phyloP scores from a whole-genome alignment of 495 filamentous ascomycete species.

The Podospora didyma region DNA sequence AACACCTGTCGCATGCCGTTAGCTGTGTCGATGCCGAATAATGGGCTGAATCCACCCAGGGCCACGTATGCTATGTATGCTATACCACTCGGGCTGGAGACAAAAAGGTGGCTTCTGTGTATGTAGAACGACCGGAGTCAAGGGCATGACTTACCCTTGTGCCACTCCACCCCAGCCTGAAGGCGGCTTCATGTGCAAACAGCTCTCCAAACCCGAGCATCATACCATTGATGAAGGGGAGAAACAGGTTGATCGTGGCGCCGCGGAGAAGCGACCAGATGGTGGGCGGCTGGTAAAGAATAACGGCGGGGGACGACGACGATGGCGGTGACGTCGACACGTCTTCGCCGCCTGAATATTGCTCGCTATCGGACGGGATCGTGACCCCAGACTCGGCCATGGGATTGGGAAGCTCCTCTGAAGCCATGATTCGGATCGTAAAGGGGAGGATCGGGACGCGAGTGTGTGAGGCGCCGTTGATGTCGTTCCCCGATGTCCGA shows the following conservation, averaged over 20 bases:
- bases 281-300: constrained; percentile 86
- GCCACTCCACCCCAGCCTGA: constrained; percentile 83
- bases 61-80: too few species aligned
- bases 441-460: background rate
- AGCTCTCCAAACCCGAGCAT: constrained; percentile 98
- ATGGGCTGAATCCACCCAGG: too few species aligned
- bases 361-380: constrained; percentile 86
- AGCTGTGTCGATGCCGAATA: background rate
- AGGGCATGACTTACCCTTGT: constrained; percentile 67
- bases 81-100: too few species aligned
- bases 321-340: constrained; percentile 58
- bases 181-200: constrained; percentile 92
- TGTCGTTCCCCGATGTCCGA: background rate
- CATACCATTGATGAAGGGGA: constrained; percentile 96
- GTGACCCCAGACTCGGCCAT: constrained; percentile 78
- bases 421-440: constrained; percentile 30
- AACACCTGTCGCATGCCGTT: constrained; percentile 38
- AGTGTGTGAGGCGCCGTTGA: background rate
- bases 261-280: constrained; percentile 80
- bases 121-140: background rate
- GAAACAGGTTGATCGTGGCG: constrained; percentile 87
- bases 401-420: constrained; percentile 52
- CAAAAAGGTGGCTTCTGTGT: too few species aligned
- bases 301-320: constrained; percentile 65
- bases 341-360: constrained; percentile 71